Base-by-base conservation (phyloP, 2,329 filamentous ascomycete species). In the Camptophora hylomeconis region DNA sequence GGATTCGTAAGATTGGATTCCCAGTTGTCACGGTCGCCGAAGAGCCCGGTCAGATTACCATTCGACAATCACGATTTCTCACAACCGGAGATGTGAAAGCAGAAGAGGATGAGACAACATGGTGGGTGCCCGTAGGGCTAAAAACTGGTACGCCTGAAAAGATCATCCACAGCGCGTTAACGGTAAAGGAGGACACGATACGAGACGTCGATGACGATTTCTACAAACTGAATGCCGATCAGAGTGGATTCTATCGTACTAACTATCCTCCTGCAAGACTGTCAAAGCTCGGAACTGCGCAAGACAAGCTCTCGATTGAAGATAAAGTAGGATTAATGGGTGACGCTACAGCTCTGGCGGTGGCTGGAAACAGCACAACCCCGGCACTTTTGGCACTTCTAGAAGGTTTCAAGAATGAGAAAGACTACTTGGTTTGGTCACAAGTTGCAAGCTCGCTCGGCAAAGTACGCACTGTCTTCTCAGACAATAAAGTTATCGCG, bases 1-100 rank as follows among this genome's bases (percentile, higher is more conserved):
- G 89, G 89, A 93, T 95, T 49, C 75, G 78, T 45, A 89, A 87
- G 60, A 92, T 95, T 42, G 89, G 89, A 2, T 92, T 93, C 56
- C 89, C 89, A 0, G 75, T 95, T 9, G 59, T 98, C 12, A 92
- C 80, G 2, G 71, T 95, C 10, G 68, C 77, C 13, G 89, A 95
- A 56, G 75, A 87, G 51, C 72, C 76, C 33, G 79, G 80, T 10
- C 77, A 87, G 52, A 79, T 95, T 45, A 73, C 71, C 23, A 61
- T 95, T 36, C 77, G 76, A 50, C 89, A 98, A 55, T 78, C 73
- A 28, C 78, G 89, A 33, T 98, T 94, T 69, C 65, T 98, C 13
- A 82, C 81, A 12, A 84, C 82, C 3, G 89, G 89, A 7, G 87
- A 95, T 50, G 81, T 84, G 32, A 83, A 84, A 60, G 65, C 83